phyloP scores from a whole-genome alignment of 768 basidiomycete species.

The Boletus rubroflammeus region DNA sequence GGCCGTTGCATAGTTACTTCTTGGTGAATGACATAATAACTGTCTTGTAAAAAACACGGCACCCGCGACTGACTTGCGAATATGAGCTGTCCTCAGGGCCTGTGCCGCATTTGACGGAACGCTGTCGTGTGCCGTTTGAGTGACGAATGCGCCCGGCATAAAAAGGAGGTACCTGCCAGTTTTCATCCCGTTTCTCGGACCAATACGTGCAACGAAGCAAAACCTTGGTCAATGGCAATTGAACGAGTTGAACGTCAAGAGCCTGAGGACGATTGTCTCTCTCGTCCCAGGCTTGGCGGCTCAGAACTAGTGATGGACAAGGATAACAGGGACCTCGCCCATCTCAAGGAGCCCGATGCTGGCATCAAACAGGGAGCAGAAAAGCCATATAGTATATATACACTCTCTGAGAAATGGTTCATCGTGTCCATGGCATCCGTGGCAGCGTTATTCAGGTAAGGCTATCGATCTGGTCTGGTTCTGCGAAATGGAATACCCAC shows the following conservation, averaged over 20 bases:
- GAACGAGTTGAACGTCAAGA: constrained; percentile 4
- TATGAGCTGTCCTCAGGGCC: too few species aligned
- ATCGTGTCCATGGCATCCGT: constrained; percentile 60
- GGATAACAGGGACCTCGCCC: background rate
- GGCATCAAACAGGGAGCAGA: background rate
- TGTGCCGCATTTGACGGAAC: background rate
- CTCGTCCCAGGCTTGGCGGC: background rate
- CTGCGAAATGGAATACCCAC: background rate
- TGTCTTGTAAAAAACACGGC: background rate
- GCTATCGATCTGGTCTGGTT: background rate
- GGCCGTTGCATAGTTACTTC: background rate
- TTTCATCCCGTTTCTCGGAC: background rate
- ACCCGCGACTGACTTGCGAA: background rate
- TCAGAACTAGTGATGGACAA: background rate
- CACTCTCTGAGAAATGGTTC: constrained; percentile 59
- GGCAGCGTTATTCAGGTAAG: constrained; percentile 62
- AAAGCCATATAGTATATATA: constrained; percentile 47
- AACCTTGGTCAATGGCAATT: background rate
- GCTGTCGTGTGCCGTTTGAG: background rate
- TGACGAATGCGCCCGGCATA: constrained; percentile 1
- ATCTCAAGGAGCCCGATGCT: background rate
- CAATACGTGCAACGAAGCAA: background rate
- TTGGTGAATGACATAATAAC: constrained; percentile 1
- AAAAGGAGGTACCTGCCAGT: too few species aligned
- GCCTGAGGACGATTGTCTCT: background rate